Conservation (phyloP, 495 filamentous ascomycete genomes). For the Penicillium tannophilum region DNA sequence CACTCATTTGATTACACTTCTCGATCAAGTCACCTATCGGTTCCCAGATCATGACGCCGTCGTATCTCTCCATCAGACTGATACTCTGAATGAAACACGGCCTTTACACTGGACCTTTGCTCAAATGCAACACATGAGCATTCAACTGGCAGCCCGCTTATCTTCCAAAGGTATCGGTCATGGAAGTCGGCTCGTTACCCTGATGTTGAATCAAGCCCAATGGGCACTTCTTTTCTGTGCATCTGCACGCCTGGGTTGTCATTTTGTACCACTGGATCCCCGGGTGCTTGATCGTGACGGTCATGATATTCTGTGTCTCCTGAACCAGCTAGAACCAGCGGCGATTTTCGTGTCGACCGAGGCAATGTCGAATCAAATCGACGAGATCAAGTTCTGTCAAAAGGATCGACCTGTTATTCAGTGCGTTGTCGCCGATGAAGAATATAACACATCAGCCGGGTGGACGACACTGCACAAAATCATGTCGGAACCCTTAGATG, state of each 20-base stretch:
- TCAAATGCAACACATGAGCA: conserved; percentile 14
- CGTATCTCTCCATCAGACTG: background rate
- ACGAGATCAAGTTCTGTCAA: background rate
- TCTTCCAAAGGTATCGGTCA: conserved; percentile 7
- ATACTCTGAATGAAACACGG: too few relatives aligned
- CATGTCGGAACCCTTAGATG: background rate
- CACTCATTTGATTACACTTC: background rate
- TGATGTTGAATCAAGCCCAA: conserved; percentile 37
- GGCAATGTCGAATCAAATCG: background rate
- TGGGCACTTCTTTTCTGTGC: conserved; percentile 37
- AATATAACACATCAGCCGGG: background rate
- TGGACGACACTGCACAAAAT: background rate
- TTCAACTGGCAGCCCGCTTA: conserved; percentile 13
- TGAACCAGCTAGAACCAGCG: conserved; percentile 19
- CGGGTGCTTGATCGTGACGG: conserved; percentile 15
- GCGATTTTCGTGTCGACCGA: conserved; percentile 28
- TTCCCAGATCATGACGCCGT: conserved; percentile 1
- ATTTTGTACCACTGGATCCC: conserved; percentile 34
- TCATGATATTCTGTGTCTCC: conserved; percentile 19
- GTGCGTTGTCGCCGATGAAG: background rate
- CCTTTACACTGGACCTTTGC: conserved; percentile 16
- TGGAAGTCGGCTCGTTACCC: conserved; percentile 22
- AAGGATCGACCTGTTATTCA: background rate
- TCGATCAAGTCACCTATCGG: background rate
- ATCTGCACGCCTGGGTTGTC: conserved; percentile 26